These are phyloP conservation scores for Umbelopsis ramanniana DNA, from an alignment of 192 early-diverging fungal species.

Conservation along the genomic window DNA sequence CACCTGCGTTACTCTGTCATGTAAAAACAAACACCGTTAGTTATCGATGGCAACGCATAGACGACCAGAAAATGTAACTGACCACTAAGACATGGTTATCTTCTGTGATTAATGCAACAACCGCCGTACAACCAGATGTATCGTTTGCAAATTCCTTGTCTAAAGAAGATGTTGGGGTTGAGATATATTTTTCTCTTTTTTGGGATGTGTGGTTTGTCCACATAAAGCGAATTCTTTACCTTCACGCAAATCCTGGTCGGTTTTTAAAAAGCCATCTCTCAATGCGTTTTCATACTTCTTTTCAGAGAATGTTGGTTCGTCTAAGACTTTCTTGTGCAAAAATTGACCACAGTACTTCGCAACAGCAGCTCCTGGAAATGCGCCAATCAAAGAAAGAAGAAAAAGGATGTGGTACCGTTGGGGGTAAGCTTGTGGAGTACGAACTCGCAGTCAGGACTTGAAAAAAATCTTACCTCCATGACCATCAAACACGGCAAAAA, in stretches of 20 bases:
- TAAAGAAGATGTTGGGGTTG: slow-evolving; percentile 36
- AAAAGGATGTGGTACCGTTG: background rate
- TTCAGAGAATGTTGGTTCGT: slow-evolving; percentile 64
- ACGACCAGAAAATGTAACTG: slow-evolving; percentile 15
- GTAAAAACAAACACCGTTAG: background rate
- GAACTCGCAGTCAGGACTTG: background rate
- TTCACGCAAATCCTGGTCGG: slow-evolving; percentile 77
- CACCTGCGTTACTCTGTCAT: slow-evolving; percentile 88
- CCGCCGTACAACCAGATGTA: slow-evolving; percentile 97
- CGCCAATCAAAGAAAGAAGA: background rate
- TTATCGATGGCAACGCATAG: background rate
- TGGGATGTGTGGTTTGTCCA: slow-evolving; percentile 9
- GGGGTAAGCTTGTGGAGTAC: background rate
- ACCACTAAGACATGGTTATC: slow-evolving; percentile 81
- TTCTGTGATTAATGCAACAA: slow-evolving; percentile 82
- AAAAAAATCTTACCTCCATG: slow-evolving; percentile 74
- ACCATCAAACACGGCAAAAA: slow-evolving; percentile 98
- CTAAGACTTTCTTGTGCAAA: slow-evolving; percentile 75
- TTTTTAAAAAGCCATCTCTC: slow-evolving; percentile 80
- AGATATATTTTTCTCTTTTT: slow-evolving; percentile 8
- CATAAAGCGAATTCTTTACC: slow-evolving; percentile 49
- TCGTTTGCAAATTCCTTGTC: slow-evolving; percentile 79
- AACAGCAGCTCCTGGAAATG: slow-evolving; percentile 61
- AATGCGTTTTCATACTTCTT: slow-evolving; percentile 78
- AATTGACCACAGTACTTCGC: slow-evolving; percentile 84